Evolutionary conservation across 345 rosid species (phyloP), one percentile per base, ranked within the genome.

Genomic region (Noccaea caerulescens): DNA sequence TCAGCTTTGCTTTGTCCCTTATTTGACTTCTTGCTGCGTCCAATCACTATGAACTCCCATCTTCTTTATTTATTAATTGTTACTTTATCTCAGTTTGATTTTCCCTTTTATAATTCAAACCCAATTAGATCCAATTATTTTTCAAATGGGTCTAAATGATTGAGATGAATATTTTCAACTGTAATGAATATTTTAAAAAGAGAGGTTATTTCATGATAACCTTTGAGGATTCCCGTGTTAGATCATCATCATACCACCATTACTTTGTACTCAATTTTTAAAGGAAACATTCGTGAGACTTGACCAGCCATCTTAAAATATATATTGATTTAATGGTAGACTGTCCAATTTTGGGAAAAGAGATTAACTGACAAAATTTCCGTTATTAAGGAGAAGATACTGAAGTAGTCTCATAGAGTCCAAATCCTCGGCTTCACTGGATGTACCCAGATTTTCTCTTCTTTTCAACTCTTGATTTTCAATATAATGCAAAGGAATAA

Each of bases 1-100:
- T 65, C 53, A 56, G 71, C 65, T 65, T 45, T 73, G 66, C 66
- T 73, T 73, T 66, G 77, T 50, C 11, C 63, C 46, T 74, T 66
- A 32, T 73, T 74, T 74, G 72, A 74, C 78, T 67, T 59, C 1
- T 41, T 74, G 46, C 37, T 66, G 9, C 23, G 23, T 20, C 23
- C 23, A 20, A 20, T 20, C 1, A 20, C 23, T 20, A 20, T 20
- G 23, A 20, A 20, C 23, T 20, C 23, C 23, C 23, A 20, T 20
- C 23, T 20, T 20, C 23, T 20, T 20, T 20, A 20, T 20, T 20
- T 20, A 20, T 20, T 20, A 20, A 20, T 20, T 20, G 23, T 20
- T 20, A 20, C 23, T 20, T 20, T 20, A 20, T 20, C 23, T 20
- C 23, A 20, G 23, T 20, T 20, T 20, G 23, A 20, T 20, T 20